Conservation (phyloP, 257 asterid genomes). For the Lavandula angustifolia region DNA sequence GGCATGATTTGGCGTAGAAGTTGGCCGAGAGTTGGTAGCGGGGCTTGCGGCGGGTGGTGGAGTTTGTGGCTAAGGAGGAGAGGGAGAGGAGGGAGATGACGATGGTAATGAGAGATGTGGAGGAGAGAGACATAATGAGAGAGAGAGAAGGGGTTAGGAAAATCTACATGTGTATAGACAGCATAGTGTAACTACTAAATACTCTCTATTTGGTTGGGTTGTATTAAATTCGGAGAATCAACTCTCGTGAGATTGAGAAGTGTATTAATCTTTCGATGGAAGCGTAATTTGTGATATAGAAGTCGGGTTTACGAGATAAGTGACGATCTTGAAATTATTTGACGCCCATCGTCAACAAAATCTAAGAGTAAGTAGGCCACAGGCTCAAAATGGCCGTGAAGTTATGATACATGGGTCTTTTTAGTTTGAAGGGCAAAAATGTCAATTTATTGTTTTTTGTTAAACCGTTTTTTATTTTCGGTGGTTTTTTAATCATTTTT, state of each 20-base stretch:
- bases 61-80: slow-evolving; percentile 31
- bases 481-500: no score
- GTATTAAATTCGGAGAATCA: slow-evolving; percentile 55
- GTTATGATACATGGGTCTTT: no score
- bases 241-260: slow-evolving; percentile 53
- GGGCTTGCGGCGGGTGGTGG: slow-evolving; percentile 23
- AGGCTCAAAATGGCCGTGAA: no score
- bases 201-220: slow-evolving; percentile 24
- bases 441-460: no score
- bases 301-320: no score
- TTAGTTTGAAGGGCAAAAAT: no score
- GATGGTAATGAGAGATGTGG: slow-evolving; percentile 33
- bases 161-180: slow-evolving; percentile 38
- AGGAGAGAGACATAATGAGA: slow-evolving; percentile 38
- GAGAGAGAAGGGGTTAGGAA: slow-evolving; percentile 41
- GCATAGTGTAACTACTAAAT: background rate
- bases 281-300: no score
- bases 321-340: no score
- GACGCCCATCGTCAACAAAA: no score
- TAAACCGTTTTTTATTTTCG: no score
- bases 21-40: slow-evolving; percentile 54
- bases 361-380: no score
- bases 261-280: background rate
- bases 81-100: slow-evolving; percentile 27
- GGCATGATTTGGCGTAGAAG: slow-evolving; percentile 76